phyloP scores from a whole-genome alignment of 805 yeast genomes.

The Spathaspora sp. region DNA sequence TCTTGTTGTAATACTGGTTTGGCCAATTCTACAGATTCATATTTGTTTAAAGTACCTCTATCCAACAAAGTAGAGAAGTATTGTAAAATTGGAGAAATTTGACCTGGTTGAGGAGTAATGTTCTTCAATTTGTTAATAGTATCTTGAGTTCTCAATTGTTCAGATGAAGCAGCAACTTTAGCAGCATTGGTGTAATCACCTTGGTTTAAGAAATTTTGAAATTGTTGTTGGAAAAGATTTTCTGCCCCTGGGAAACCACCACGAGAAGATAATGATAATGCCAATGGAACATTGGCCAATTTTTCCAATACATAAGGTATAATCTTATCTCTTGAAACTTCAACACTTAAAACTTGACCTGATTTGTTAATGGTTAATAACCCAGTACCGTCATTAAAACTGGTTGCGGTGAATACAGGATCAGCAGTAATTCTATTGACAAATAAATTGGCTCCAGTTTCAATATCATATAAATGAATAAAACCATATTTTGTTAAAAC shows the following conservation, averaged over 20 bases:
- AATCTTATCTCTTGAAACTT: conserved; percentile 76
- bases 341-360: conserved; percentile 93
- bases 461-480: conserved; percentile 92
- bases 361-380: conserved; percentile 88
- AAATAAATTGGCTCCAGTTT: conserved; percentile 86
- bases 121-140: conserved; percentile 90
- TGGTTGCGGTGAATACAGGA: conserved; percentile 85
- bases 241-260: conserved; percentile 99
- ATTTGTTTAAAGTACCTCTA: conserved; percentile 86
- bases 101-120: conserved; percentile 89
- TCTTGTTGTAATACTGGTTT: conserved; percentile 94
- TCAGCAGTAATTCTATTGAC: conserved; percentile 96
- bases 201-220: conserved; percentile 74
- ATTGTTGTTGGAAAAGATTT: conserved; percentile 83
- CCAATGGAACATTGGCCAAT: conserved; percentile 81
- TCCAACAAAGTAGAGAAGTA: conserved; percentile 90
- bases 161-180: conserved; percentile 92
- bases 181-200: conserved; percentile 94
- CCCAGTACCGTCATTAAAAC: conserved; percentile 73
- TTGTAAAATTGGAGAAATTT: conserved; percentile 88
- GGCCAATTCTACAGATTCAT: conserved; percentile 92
- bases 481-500: conserved; percentile 94
- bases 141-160: conserved; percentile 87
- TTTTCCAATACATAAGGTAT: conserved; percentile 87
- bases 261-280: conserved; percentile 84